Evolutionary conservation across 805 yeast genomes (phyloP).

Genomic region (Komagataella phaffii): DNA sequence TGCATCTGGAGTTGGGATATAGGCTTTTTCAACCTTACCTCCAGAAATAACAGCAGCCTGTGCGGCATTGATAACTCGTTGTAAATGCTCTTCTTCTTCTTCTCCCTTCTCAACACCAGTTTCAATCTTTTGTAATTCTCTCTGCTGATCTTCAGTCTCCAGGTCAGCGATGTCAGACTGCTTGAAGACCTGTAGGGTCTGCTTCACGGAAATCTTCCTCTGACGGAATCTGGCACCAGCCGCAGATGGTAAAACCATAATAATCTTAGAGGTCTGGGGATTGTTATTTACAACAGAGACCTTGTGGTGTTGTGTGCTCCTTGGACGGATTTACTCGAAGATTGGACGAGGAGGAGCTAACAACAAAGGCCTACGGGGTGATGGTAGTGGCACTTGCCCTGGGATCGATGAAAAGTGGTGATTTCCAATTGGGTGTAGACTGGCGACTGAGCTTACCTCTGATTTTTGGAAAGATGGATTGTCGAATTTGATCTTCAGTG

Average conservation of each 20-base stretch:
- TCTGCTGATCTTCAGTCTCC: conserved; percentile 67
- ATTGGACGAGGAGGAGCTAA: not conserved
- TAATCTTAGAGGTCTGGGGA: not conserved
- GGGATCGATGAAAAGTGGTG: not conserved
- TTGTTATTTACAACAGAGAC: not conserved
- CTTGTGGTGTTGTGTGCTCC: not conserved
- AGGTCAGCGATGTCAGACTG: conserved; percentile 73
- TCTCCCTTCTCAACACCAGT: conserved; percentile 98
- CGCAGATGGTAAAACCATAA: conserved; percentile 10
- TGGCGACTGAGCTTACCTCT: not conserved
- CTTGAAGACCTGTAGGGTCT: conserved; percentile 61
- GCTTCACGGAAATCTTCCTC: conserved; percentile 88
- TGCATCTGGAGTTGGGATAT: conserved; percentile 96
- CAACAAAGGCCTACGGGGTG: not conserved
- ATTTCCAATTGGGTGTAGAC: not conserved
- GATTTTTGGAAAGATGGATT: not conserved
- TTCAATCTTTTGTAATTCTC: conserved; percentile 82
- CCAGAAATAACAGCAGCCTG: conserved; percentile 46
- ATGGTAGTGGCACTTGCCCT: not conserved
- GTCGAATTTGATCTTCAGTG: not conserved
- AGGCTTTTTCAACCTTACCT: conserved; percentile 39
- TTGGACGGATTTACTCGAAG: not conserved
- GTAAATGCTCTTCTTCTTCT: conserved; percentile 93
- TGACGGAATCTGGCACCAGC: conserved; percentile 77
- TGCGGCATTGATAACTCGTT: conserved; percentile 77